These are phyloP conservation scores for Auriculariales sp. DNA, from an alignment of 768 basidiomycete species.

Conservation along the genomic window DNA sequence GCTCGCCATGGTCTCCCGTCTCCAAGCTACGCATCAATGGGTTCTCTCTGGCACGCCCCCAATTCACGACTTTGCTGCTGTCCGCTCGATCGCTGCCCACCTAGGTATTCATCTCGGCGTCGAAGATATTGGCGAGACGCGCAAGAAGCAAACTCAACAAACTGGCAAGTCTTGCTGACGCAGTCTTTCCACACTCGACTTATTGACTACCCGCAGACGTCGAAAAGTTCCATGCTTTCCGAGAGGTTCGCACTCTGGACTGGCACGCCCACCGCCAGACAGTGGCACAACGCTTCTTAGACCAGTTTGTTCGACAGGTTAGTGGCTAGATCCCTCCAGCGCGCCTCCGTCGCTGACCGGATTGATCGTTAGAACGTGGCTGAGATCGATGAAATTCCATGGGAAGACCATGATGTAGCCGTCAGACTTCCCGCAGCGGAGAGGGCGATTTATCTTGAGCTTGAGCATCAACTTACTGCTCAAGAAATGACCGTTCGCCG, in stretches of 20 bases:
- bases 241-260: constrained; percentile 79
- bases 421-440: constrained; percentile 74
- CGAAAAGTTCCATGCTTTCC: constrained; percentile 92
- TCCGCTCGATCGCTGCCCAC: constrained; percentile 85
- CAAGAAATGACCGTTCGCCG: constrained; percentile 70
- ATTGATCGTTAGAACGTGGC: constrained; percentile 62
- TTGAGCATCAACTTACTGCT: constrained; percentile 84
- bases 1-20: constrained; percentile 59
- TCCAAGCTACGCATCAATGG: constrained; percentile 76
- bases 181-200: neutral
- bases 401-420: constrained; percentile 47
- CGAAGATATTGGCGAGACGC: constrained; percentile 75
- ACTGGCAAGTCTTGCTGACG: constrained; percentile 64
- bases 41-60: constrained; percentile 96
- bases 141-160: constrained; percentile 71
- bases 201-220: constrained; percentile 38
- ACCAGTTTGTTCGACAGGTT: constrained; percentile 77
- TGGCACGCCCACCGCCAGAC: constrained; percentile 85
- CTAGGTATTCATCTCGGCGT: constrained; percentile 83
- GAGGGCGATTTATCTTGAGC: constrained; percentile 84
- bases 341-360: neutral
- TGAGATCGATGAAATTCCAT: constrained; percentile 92
- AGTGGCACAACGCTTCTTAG: constrained; percentile 68
- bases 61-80: constrained; percentile 74
- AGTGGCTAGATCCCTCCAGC: constrained; percentile 10